These are phyloP conservation scores for Haematococcus lacustris DNA, from an alignment of 139 green algal genomes.

Conservation along the genomic window DNA sequence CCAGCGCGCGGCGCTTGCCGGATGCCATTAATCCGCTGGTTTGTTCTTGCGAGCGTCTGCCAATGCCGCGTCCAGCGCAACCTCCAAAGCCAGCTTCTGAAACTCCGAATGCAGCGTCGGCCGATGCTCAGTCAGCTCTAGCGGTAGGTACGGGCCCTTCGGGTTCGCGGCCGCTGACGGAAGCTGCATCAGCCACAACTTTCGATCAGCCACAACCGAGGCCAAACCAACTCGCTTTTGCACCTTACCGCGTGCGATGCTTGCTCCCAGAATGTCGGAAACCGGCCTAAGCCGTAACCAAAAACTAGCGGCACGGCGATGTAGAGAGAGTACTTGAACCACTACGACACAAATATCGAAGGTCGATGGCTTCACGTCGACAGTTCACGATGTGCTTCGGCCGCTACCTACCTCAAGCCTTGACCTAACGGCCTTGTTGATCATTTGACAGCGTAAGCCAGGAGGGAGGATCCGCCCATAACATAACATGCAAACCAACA, in stretches of 20 bases:
- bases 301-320: slow-evolving; percentile 58
- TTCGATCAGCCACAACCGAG: no score
- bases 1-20: slow-evolving; percentile 30
- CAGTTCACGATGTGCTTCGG: no score
- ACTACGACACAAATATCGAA: no score
- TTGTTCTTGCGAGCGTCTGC: slow-evolving; percentile 13
- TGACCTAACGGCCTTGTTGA: no score
- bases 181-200: no score
- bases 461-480: no score
- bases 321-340: slow-evolving; percentile 69
- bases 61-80: slow-evolving; percentile 24
- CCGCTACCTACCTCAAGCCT: no score
- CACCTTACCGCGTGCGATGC: no score
- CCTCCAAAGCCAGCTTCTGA: slow-evolving; percentile 26
- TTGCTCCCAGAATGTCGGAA: slow-evolving; percentile 46
- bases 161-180: slow-evolving; percentile 29
- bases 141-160: slow-evolving; percentile 39
- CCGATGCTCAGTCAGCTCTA: slow-evolving; percentile 29
- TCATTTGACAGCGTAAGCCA: no score
- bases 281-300: slow-evolving; percentile 51
- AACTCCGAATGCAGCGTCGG: slow-evolving; percentile 40
- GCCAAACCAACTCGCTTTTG: no score
- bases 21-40: not conserved
- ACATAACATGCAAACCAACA: no score
- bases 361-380: no score